These are phyloP conservation scores for Lachnellula hyalina DNA, from an alignment of 2,329 filamentous ascomycete species.

Conservation along the genomic window DNA sequence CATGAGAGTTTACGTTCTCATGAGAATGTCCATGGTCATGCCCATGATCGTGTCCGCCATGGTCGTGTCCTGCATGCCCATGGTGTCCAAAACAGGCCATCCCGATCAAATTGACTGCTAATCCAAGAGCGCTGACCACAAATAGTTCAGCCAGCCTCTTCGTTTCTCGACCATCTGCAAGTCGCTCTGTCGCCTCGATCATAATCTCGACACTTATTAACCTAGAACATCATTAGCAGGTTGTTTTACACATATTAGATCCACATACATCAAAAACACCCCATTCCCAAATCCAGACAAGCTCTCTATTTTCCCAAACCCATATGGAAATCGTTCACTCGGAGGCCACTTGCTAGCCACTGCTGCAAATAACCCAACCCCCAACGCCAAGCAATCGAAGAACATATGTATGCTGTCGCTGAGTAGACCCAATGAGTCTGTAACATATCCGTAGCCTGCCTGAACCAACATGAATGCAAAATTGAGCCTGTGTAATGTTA, in stretches of 20 bases:
- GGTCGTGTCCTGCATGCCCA: slow-evolving; percentile 38
- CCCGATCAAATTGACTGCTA: slow-evolving; percentile 87
- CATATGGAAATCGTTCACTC: slow-evolving; percentile 84
- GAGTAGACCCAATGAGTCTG: slow-evolving; percentile 87
- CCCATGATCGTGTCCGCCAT: slow-evolving; percentile 32
- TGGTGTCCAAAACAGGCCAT: slow-evolving; percentile 50
- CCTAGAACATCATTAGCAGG: slow-evolving; percentile 39
- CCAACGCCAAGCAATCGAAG: slow-evolving; percentile 90
- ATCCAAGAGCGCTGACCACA: slow-evolving; percentile 77
- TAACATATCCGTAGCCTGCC: slow-evolving; percentile 88
- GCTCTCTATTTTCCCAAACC: slow-evolving; percentile 94
- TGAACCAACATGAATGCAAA: slow-evolving; percentile 94
- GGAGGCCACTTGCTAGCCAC: slow-evolving; percentile 97
- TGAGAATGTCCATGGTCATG: slow-evolving; percentile 17
- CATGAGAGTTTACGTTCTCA: slow-evolving; percentile 13
- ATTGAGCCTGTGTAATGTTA: slow-evolving; percentile 61
- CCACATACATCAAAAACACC: slow-evolving; percentile 76
- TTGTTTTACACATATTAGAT: not conserved
- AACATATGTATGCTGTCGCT: slow-evolving; percentile 99
- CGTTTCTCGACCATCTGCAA: slow-evolving; percentile 78
- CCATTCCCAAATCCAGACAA: slow-evolving; percentile 95
- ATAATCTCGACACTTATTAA: slow-evolving; percentile 94
- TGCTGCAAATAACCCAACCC: slow-evolving; percentile 83
- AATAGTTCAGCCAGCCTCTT: slow-evolving; percentile 82
- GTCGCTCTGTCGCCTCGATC: slow-evolving; percentile 84